Evolutionary conservation across 805 yeast genomes (phyloP), one percentile per base, ranked within the genome.

Genomic region (Wickerhamomyces kurtzmanii): DNA sequence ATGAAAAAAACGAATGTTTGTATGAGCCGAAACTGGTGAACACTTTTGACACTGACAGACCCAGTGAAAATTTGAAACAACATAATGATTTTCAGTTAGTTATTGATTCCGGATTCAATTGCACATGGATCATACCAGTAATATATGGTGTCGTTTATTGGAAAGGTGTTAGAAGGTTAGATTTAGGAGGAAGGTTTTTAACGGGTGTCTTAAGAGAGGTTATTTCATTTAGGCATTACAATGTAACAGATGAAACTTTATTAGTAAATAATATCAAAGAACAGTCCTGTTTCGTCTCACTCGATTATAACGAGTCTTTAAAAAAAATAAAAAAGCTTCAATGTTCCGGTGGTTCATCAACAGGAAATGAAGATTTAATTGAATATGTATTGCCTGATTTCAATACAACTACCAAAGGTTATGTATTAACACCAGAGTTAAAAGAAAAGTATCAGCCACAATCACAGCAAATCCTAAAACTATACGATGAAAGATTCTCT

Each of bases 301-400:
- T 40, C 13, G 71, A 81, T 41, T 83, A 74, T 42, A 55, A 51
- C 14, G 41, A 47, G 13, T 68, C 73, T 13, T 47, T 78, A 28
- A 57, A 62, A 22, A 36, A 51, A 8, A 52, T 59, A 38, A 59
- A 49, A n/a, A 17, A 29, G n/a, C n/a, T n/a, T n/a, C n/a, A n/a
- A 19, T 48, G 40, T 43, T 45, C 45, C 21, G 51, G 47, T 20
- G 45, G 52, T 27, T 47, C 51, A 20, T 45, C 44, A 23, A 36
- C 38, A 8, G 42, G 45, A 20, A 47, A 51, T 17, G 42, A 41
- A 22, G 45, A 52, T 6, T 59, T 68, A 2, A 59, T 79, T 27
- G 85, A 79, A 40, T 89, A 85, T 44, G 80, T 84, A 1, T 57
- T 91, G 23, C 98, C 98, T 0, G 94, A 87, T 48, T 81, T 78